Base-by-base conservation (phyloP, 1,284 basidiomycete species). In the Naganishia cerealis region DNA sequence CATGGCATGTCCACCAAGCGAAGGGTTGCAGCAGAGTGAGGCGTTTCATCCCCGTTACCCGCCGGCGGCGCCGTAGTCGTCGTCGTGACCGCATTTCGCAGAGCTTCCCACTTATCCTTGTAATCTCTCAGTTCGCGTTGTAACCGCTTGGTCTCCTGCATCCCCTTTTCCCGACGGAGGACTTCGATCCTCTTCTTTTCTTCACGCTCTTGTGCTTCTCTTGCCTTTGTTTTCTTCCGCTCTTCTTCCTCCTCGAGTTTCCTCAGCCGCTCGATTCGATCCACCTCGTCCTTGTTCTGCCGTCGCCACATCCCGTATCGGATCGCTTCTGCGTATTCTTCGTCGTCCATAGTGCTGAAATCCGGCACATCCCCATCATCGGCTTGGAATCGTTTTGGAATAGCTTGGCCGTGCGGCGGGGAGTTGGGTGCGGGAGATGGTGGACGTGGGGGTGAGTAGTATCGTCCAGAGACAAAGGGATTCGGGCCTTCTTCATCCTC, bases 271-370 rank as follows among this genome's bases (percentile, higher is more conserved):
- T 71, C 70, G 9, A 40, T 48, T 1, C 67, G 66, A 29, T 68
- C 67, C 18, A 66, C 43, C 42, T 71, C 70, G 8, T 71, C 70
- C 43, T 52, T 57, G 39, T 71, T 65, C 38, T 65, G 67, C 16
- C 62, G 48, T 29, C 67, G 50, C 70, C 70, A 71, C 57, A 71
- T 71, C 5, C 70, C 70, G 42, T 68, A 68, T 8, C 70, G 66
- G 16, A 71, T 71, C 15, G 70, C 61, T 42, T 71, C 70, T 8
- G 70, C 59, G 43, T 71, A 71, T 21, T 71, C 67, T 55, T 71
- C 70, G 36, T 71, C 70, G 21, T 67, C 67, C 62, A 71, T 62
- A n/a, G 26, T 55, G 38, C 38, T 50, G 24, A 52, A 55, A 29
- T 70, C 65, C 21, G 56, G 67, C 4, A 40, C 43, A 18, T 38